A percentile compares a stretch with the other conserved stretches of the same genome.
Conservation (phyloP, 2,329 filamentous ascomycete genomes). For the Pseudogymnoascus verrucosus region DNA sequence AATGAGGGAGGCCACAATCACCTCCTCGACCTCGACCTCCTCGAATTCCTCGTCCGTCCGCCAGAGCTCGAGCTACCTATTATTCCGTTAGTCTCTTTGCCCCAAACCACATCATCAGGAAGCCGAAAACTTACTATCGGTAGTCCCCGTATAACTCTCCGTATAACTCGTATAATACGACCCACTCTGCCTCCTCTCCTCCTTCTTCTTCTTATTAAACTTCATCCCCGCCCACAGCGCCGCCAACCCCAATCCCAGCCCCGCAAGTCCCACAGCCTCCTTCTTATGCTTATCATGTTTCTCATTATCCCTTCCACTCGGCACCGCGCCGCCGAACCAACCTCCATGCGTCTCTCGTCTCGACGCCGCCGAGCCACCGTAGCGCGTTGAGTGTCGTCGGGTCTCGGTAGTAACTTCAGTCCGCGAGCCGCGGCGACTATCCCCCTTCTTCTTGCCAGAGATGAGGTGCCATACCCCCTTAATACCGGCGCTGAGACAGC, state of each 20-base stretch:
- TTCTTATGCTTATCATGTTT: not conserved
- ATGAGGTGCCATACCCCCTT: constrained; percentile 51
- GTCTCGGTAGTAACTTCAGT: constrained; percentile 51
- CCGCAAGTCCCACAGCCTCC: not conserved
- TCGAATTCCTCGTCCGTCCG: not conserved
- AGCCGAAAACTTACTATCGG: not conserved
- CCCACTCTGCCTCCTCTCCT: not conserved
- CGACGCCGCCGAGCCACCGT: constrained; percentile 21
- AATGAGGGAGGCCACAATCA: not conserved
- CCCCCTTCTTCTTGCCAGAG: constrained; percentile 46
- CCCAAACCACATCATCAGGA: too few species aligned
- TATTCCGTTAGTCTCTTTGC: not conserved
- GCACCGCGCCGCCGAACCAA: constrained; percentile 43
- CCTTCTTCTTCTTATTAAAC: not conserved
- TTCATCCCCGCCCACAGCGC: not conserved
- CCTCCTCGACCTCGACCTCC: not conserved
- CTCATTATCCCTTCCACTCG: not conserved
- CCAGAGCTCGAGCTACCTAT: not conserved
- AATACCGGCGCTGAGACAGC: constrained; percentile 56
- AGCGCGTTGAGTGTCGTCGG: constrained; percentile 45
- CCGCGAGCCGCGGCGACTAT: constrained; percentile 33
- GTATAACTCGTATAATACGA: not conserved
- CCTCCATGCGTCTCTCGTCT: constrained; percentile 34
- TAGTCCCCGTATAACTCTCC: not conserved
- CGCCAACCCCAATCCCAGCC: not conserved